A percentile compares a stretch with the other conserved stretches of the same genome.
phyloP scores from a whole-genome alignment of 306 rosid species.

The Dryas drummondii region DNA sequence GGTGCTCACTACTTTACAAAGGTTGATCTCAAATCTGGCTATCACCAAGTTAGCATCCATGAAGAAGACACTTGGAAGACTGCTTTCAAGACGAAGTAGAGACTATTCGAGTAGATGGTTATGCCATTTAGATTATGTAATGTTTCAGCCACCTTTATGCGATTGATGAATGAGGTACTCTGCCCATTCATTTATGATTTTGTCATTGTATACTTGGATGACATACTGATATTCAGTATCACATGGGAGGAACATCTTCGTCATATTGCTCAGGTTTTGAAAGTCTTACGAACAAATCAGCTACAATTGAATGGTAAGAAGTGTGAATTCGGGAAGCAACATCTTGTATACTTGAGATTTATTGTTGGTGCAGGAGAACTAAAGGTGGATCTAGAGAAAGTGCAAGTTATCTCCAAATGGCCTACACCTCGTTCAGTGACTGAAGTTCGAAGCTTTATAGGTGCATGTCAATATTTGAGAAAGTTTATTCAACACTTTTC shows the following conservation, averaged over 20 bases:
- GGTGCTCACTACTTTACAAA: not conserved
- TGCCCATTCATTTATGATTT: not conserved
- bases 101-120: not conserved
- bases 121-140: not conserved
- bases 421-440: not conserved
- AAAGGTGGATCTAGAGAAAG: not conserved
- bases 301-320: not conserved
- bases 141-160: not conserved
- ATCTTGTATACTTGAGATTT: not conserved
- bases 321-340: not conserved
- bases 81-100: not conserved
- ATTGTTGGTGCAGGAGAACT: not conserved
- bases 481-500: not conserved
- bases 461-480: not conserved
- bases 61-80: conserved; percentile 2
- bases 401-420: not conserved
- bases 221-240: not conserved
- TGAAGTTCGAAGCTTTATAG: not conserved
- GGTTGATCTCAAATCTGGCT: not conserved
- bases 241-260: not conserved
- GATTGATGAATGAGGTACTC: not conserved
- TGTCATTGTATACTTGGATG: not conserved
- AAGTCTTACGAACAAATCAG: not conserved
- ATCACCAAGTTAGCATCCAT: not conserved
- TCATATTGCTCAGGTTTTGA: not conserved